phyloP scores from a whole-genome alignment of 2,329 filamentous ascomycete genomes.

The Peltaster fructicola region DNA sequence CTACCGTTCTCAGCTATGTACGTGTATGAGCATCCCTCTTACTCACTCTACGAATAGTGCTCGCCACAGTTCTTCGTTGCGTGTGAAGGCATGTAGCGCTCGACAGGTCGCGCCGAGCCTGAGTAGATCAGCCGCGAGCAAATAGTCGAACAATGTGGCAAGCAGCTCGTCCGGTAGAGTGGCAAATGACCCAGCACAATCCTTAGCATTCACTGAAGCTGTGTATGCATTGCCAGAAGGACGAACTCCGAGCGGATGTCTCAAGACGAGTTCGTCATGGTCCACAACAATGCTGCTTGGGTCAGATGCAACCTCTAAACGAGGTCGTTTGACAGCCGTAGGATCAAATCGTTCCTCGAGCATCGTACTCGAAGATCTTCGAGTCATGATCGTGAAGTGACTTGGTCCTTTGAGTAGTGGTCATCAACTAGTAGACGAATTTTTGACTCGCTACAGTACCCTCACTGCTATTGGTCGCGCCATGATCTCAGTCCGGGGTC shows the following conservation, averaged over 20 bases:
- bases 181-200: conserved; percentile 46
- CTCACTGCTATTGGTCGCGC: too few relatives aligned
- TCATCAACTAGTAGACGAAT: too few relatives aligned
- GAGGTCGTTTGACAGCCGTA: too few relatives aligned
- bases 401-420: too few relatives aligned
- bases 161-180: conserved; percentile 67
- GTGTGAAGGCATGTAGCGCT: conserved; percentile 70
- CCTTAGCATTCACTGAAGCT: conserved; percentile 47
- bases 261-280: conserved; percentile 34
- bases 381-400: too few relatives aligned
- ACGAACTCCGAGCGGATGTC: conserved; percentile 69
- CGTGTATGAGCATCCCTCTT: conserved; percentile 10
- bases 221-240: conserved; percentile 72
- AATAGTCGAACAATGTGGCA: conserved; percentile 53
- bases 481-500: too few relatives aligned
- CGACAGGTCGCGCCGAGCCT: conserved; percentile 61
- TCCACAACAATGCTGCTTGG: conserved; percentile 1
- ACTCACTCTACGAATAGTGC: conserved; percentile 69
- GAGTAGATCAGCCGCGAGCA: conserved; percentile 47
- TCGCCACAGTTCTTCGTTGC: conserved; percentile 81
- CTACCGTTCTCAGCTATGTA: conserved; percentile 22
- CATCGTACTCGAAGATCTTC: too few relatives aligned
- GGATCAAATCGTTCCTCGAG: too few relatives aligned
- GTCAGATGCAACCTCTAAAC: conserved; percentile 3
- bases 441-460: too few relatives aligned